phyloP scores from a whole-genome alignment of 2,329 filamentous ascomycete species.

The Reticulascus tulasneorum region DNA sequence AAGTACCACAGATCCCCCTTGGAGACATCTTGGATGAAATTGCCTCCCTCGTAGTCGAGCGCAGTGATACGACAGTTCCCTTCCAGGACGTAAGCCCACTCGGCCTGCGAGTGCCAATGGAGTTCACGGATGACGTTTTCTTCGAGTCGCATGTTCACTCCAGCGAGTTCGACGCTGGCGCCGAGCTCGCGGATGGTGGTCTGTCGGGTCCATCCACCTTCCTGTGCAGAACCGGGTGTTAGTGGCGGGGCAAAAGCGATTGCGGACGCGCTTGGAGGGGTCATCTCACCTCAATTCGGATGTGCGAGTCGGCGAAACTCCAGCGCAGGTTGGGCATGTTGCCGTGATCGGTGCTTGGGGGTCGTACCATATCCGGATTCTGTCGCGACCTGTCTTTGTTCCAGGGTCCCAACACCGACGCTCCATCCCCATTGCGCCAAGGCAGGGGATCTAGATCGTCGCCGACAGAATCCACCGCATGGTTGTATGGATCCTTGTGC shows the following conservation, averaged over 20 bases:
- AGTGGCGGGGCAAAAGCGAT: background rate
- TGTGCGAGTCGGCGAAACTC: conserved; percentile 63
- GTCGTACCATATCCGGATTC: conserved; percentile 67
- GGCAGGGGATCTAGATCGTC: conserved; percentile 62
- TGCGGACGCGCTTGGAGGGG: too few relatives aligned
- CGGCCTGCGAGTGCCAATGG: conserved; percentile 78
- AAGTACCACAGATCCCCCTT: conserved; percentile 79
- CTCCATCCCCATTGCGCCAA: conserved; percentile 59
- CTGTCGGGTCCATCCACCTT: conserved; percentile 74
- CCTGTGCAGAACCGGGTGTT: conserved; percentile 33
- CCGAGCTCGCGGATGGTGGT: conserved; percentile 64
- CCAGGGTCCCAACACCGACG: conserved; percentile 65
- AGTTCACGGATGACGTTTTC: conserved; percentile 70
- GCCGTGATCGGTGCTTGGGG: conserved; percentile 70
- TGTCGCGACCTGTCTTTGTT: conserved; percentile 65
- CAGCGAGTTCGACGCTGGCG: conserved; percentile 65
- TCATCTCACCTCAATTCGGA: conserved; percentile 55
- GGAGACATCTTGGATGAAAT: conserved; percentile 71
- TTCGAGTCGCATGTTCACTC: conserved; percentile 75
- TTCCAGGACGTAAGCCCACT: conserved; percentile 73
- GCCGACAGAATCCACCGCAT: conserved; percentile 56
- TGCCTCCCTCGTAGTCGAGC: conserved; percentile 70
- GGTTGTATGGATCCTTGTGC: conserved; percentile 58
- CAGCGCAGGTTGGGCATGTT: conserved; percentile 69
- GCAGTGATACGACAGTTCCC: conserved; percentile 69